Base-by-base conservation (phyloP, 2,329 filamentous ascomycete genomes). In the Sodiomyces alkalinus region DNA sequence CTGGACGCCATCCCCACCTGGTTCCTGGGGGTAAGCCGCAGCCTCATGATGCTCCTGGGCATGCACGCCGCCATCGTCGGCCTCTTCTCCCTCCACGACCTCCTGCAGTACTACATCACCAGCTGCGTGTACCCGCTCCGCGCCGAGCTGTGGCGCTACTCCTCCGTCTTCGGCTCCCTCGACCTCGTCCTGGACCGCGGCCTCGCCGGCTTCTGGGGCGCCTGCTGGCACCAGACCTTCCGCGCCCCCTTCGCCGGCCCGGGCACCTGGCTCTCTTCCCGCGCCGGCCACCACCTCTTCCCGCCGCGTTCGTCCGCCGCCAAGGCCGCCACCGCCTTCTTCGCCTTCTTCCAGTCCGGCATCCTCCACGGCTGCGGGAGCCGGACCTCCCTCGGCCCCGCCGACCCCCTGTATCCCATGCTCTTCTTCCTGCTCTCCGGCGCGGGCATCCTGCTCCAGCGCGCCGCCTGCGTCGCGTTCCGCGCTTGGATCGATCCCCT, bases 141-240 rank as follows among this genome's bases (percentile, higher is more conserved):
- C 23, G 49, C 47, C 6, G 54, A 65, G 26, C 51, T 68, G 3
- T 72, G 64, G 66, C 56, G 61, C 27, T 58, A 62, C 34, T 58
- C 70, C 1, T 52, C 67, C 17, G 55, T 66, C 4, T 62, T 74
- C 33, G 76, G 79, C 9, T 58, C 58, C 13, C 55, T 65, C 31
- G 41, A 42, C 1, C 52, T 59, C 16, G 59, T 86, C 2, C 51
- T 75, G 8, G 69, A 83, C 35, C 60, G 70, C 33, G 86, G 87
- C 0, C 58, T 94, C 2, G 64, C 68, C 1, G 86, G 85, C 1
- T 79, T 77, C 53, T 96, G 87, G 87, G 75, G 80, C 24, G 62
- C 60, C 14, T 87, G 74, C 64, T 94, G 87, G 87, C 87, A 96
- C 49, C 86, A 94, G 52, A 75, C 77, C 3, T 92, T 93, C 54